Conservation (phyloP, 768 basidiomycete species). For the Rubroboletus satanas region DNA sequence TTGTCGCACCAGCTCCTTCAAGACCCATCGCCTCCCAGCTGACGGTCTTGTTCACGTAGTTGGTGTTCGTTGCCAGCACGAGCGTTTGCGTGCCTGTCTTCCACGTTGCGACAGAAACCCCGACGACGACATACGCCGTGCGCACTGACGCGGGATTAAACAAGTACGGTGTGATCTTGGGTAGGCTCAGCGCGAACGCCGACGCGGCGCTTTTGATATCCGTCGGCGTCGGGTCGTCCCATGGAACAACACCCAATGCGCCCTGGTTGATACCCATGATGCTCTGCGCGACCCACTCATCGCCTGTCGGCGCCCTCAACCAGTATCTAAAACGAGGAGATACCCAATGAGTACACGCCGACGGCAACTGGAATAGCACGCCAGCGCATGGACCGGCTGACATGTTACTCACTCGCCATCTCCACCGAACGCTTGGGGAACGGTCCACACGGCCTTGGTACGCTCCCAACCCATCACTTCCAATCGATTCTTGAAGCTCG, state of each 20-base stretch:
- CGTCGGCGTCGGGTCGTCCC: slow-evolving; percentile 50
- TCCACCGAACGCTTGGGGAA: slow-evolving; percentile 71
- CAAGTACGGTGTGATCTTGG: slow-evolving; percentile 45
- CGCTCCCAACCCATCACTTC: slow-evolving; percentile 65
- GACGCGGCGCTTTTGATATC: slow-evolving; percentile 55
- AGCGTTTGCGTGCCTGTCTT: slow-evolving; percentile 38
- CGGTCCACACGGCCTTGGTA: slow-evolving; percentile 71
- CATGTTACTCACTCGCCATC: slow-evolving; percentile 22
- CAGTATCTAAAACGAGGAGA: slow-evolving; percentile 43
- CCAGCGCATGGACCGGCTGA: background rate
- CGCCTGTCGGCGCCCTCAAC: slow-evolving; percentile 60
- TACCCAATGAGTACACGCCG: background rate
- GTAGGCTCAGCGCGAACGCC: slow-evolving; percentile 42
- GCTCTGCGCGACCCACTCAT: slow-evolving; percentile 64
- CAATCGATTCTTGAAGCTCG: slow-evolving; percentile 57
- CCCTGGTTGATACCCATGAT: slow-evolving; percentile 71
- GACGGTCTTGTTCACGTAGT: slow-evolving; percentile 37
- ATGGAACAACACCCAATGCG: slow-evolving; percentile 47
- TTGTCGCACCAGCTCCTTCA: background rate
- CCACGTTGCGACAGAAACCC: slow-evolving; percentile 54
- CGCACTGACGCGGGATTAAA: slow-evolving; percentile 39
- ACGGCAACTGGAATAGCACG: no score
- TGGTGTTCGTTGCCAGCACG: slow-evolving; percentile 50
- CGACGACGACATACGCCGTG: slow-evolving; percentile 36
- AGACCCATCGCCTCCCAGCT: slow-evolving; percentile 31